Conservation (phyloP, 1,139 yeast genomes). For the Candida smagusa region DNA sequence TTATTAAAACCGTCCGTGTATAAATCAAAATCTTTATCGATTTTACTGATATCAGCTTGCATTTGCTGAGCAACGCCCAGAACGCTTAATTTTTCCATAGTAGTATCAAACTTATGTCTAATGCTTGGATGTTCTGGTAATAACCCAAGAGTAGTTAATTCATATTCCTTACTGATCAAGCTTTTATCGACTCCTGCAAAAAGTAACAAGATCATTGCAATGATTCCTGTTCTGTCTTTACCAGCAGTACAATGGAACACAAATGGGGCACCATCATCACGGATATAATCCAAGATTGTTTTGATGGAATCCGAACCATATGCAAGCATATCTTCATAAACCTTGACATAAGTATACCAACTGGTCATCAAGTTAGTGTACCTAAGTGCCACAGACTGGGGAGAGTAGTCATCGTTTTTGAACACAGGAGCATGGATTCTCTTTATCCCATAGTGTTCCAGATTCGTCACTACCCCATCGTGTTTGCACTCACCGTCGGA, state of each 20-base stretch:
- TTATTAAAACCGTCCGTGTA: slow-evolving; percentile 52
- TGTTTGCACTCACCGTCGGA: slow-evolving; percentile 56
- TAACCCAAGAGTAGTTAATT: slow-evolving; percentile 67
- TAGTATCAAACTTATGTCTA: slow-evolving; percentile 28
- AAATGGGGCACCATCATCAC: slow-evolving; percentile 53
- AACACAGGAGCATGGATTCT: slow-evolving; percentile 63
- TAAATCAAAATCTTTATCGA: slow-evolving; percentile 38
- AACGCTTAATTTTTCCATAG: slow-evolving; percentile 25
- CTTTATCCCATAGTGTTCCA: slow-evolving; percentile 42
- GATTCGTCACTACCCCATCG: slow-evolving; percentile 42
- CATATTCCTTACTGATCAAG: slow-evolving; percentile 70
- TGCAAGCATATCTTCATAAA: slow-evolving; percentile 58
- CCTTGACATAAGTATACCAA: slow-evolving; percentile 61
- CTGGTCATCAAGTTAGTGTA: slow-evolving; percentile 57
- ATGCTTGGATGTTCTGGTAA: slow-evolving; percentile 45
- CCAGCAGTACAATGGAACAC: slow-evolving; percentile 84
- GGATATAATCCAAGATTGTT: slow-evolving; percentile 48
- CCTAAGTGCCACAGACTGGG: slow-evolving; percentile 59
- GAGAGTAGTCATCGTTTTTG: slow-evolving; percentile 55
- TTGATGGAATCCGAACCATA: slow-evolving; percentile 46
- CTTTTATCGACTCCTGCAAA: slow-evolving; percentile 64
- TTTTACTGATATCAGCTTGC: slow-evolving; percentile 28
- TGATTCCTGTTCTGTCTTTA: slow-evolving; percentile 79
- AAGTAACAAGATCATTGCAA: slow-evolving; percentile 63
- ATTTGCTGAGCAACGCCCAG: slow-evolving; percentile 26